Conservation (phyloP, 2,329 filamentous ascomycete genomes). For the Coleophoma crateriformis region DNA sequence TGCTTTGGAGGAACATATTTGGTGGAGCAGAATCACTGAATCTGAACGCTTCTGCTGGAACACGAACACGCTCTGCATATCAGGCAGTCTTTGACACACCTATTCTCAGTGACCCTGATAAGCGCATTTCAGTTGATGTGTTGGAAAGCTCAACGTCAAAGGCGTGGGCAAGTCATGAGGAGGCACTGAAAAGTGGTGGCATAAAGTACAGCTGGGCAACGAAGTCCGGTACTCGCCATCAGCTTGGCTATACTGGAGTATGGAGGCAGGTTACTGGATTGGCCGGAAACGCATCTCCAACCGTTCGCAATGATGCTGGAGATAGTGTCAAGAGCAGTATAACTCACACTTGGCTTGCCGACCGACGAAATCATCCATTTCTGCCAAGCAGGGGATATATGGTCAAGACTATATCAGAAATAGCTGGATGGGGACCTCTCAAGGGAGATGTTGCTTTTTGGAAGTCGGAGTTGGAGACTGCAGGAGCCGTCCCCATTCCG, state of each 20-base stretch:
- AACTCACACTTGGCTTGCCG: slow-evolving; percentile 73
- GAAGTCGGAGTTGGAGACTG: slow-evolving; percentile 83
- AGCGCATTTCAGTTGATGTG: slow-evolving; percentile 72
- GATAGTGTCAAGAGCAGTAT: slow-evolving; percentile 87
- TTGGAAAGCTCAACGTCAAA: slow-evolving; percentile 83
- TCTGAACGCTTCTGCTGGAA: slow-evolving; percentile 82
- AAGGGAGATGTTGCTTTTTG: slow-evolving; percentile 89
- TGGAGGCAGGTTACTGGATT: slow-evolving; percentile 90
- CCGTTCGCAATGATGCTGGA: slow-evolving; percentile 78
- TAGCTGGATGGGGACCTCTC: slow-evolving; percentile 82
- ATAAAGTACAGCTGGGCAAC: slow-evolving; percentile 73
- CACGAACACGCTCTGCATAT: slow-evolving; percentile 86
- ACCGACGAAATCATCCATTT: slow-evolving; percentile 78
- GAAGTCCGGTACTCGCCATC: slow-evolving; percentile 60
- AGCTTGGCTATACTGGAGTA: slow-evolving; percentile 71
- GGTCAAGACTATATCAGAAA: slow-evolving; percentile 68
- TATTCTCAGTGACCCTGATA: slow-evolving; percentile 76
- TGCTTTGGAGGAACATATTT: slow-evolving; percentile 85
- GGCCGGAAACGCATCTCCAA: slow-evolving; percentile 68
- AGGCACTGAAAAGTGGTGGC: slow-evolving; percentile 73
- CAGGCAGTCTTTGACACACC: slow-evolving; percentile 81
- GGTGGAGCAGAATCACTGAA: slow-evolving; percentile 89
- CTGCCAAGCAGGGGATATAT: slow-evolving; percentile 80
- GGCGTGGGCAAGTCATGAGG: slow-evolving; percentile 90
- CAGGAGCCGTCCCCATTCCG: slow-evolving; percentile 68